Conservation (phyloP, 2,329 filamentous ascomycete species). For the Davidsoniella eucalypti region DNA sequence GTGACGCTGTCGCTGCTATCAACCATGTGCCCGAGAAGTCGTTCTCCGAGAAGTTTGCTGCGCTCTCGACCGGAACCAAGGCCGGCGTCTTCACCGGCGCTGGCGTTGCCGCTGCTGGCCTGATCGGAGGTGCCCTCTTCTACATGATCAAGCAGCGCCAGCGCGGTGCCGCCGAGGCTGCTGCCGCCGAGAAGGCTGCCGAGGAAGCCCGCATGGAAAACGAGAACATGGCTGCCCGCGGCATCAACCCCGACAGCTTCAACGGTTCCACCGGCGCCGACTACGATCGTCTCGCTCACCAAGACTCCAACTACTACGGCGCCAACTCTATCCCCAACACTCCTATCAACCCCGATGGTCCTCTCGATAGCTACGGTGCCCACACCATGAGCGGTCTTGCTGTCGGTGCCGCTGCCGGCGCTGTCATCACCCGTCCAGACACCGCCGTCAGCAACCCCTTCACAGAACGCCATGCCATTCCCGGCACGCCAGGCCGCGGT, state of each 20-base stretch:
- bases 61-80: conserved; percentile 33
- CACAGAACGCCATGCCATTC: conserved; percentile 3
- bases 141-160: conserved; percentile 41
- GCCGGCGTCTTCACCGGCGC: conserved; percentile 34
- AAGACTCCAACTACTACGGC: conserved; percentile 18
- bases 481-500: not conserved
- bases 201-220: conserved; percentile 34
- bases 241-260: conserved; percentile 32
- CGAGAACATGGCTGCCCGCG: conserved; percentile 30
- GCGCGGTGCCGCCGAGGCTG: conserved; percentile 34
- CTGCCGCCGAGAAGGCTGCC: conserved; percentile 26
- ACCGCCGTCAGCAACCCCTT: not conserved
- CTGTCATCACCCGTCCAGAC: not conserved
- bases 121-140: conserved; percentile 28
- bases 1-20: conserved; percentile 27
- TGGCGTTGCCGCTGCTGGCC: conserved; percentile 24
- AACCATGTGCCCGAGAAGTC: conserved; percentile 25
- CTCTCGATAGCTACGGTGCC: conserved; percentile 16
- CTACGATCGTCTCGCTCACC: conserved; percentile 20
- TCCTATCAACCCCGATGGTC: conserved; percentile 13
- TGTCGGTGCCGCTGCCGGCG: conserved; percentile 10
- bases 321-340: conserved; percentile 10
- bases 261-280: conserved; percentile 21
- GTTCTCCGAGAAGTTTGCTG: conserved; percentile 36
- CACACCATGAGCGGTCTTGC: conserved; percentile 18